These are phyloP conservation scores for Cunninghamia lanceolata DNA, from an alignment of 75 land plant species.

Conservation along the genomic window DNA sequence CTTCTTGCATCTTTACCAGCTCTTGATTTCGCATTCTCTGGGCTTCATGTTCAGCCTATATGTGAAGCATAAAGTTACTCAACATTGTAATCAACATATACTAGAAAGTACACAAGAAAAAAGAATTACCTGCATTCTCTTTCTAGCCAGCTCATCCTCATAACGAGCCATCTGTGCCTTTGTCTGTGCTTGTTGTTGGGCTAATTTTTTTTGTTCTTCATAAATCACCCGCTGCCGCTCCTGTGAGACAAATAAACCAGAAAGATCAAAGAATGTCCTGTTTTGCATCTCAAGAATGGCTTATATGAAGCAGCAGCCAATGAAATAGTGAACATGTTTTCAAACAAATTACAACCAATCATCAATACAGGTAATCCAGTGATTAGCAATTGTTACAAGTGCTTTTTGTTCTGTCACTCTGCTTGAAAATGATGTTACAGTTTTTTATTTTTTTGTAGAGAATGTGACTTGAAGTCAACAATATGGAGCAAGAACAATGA, in stretches of 20 bases:
- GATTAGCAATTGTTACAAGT: neutral
- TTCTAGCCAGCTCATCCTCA: constrained; percentile 96
- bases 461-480: neutral
- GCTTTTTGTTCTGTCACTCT: neutral
- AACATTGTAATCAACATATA: neutral
- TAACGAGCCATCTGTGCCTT: constrained; percentile 94
- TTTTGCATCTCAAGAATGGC: neutral
- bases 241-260: constrained; percentile 33
- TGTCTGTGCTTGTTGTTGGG: constrained; percentile 88
- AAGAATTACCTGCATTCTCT: constrained; percentile 81
- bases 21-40: constrained; percentile 75
- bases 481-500: neutral
- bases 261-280: neutral
- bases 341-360: neutral
- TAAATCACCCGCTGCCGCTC: constrained; percentile 81
- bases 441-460: neutral
- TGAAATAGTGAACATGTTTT: neutral
- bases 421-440: neutral
- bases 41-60: constrained; percentile 89
- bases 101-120: neutral
- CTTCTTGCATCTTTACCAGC: constrained; percentile 92
- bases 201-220: constrained; percentile 88
- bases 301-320: neutral
- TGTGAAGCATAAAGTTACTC: neutral
- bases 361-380: neutral